These are phyloP conservation scores for Sclerotinia spermophila DNA, from an alignment of 2,329 filamentous ascomycete species.

Conservation along the genomic window DNA sequence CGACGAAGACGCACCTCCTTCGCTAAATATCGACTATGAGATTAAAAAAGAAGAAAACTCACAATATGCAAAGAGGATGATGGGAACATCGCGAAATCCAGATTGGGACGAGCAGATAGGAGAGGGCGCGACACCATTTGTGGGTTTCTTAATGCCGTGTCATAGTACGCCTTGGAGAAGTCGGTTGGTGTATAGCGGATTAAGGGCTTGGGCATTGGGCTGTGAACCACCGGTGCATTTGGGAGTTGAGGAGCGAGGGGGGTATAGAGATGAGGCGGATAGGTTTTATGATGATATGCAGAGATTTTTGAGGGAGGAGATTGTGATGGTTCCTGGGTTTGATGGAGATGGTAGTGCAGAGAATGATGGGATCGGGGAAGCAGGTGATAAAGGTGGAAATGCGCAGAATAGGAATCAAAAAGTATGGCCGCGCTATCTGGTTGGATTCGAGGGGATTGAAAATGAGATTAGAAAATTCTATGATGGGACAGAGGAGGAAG, in stretches of 20 bases:
- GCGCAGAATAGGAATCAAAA: neutral
- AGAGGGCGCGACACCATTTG: conserved; percentile 46
- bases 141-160: conserved; percentile 89
- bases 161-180: conserved; percentile 95
- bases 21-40: neutral
- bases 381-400: neutral
- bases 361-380: neutral
- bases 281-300: conserved; percentile 72
- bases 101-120: neutral
- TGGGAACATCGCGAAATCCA: conserved; percentile 16
- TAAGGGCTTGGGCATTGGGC: conserved; percentile 78
- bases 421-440: conserved; percentile 52
- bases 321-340: conserved; percentile 30
- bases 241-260: conserved; percentile 54
- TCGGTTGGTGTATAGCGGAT: conserved; percentile 70
- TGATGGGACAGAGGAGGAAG: conserved; percentile 43
- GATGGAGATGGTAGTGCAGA: neutral
- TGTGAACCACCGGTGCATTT: conserved; percentile 84
- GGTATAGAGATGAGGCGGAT: conserved; percentile 86
- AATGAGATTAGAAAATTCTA: conserved; percentile 36
- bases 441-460: conserved; percentile 59
- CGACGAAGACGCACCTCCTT: neutral
- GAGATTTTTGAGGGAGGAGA: conserved; percentile 48
- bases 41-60: conserved; percentile 12
- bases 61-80: neutral